Base-by-base conservation (phyloP, 2,329 filamentous ascomycete genomes). In the Alternaria sp. region DNA sequence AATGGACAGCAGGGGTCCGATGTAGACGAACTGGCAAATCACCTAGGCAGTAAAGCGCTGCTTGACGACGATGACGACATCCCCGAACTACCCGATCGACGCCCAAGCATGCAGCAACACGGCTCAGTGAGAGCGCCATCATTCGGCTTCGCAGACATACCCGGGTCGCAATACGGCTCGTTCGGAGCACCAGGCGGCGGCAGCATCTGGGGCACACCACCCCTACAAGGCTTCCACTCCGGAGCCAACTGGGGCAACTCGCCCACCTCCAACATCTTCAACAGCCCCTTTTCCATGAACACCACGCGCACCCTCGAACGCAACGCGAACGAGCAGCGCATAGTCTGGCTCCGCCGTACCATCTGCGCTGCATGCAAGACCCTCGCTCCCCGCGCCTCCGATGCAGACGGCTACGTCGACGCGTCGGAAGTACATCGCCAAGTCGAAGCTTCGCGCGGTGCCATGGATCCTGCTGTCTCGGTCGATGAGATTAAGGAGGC, bases 11-110 rank as follows among this genome's bases (percentile, higher is more conserved):
- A 57, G 5, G 72, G 63, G 3, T 84, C 85, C 25, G 89, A 90
- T 59, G 83, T 93, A 19, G 93, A 95, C 59, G 88, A 92, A 52
- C 82, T 92, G 58, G 91, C 89, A 66, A 88, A 90, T 64, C 93
- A 96, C 71, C 85, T 99, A 25, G 96, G 96, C 12, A 98, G 95
- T 79, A 94, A 93, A 72, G 96, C 94, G 12, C 84, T 99, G 12
- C 84, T 98, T 45, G 89, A 90, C 66, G 89, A 90, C 65, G 76
- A 72, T 8, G 77, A 79, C 43, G 77, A 77, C 73, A 76, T 79
- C 13, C 93, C 96, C 74, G 82, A 89, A 79, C 73, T 92, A 84
- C 81, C 91, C 84, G 76, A 86, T 58, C 75, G 83, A 43, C 78
- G 82, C 25, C 72, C 79, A 19, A 82, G 78, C 55, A 71, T 83